Evolutionary conservation across 345 rosid species (phyloP).

Genomic region (Xanthoceras sorbifolium): DNA sequence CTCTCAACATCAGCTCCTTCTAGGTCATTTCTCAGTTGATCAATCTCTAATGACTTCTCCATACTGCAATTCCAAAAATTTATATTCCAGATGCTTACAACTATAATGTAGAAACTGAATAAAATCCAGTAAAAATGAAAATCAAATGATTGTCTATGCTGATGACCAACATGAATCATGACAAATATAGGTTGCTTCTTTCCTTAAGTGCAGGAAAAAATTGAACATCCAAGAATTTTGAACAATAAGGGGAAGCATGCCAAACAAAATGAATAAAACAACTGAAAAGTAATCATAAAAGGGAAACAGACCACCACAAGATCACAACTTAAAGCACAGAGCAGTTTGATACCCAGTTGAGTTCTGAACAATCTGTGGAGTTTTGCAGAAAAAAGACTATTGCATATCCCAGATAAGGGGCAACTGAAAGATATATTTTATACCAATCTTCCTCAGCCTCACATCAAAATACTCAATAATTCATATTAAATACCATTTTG

Average conservation of each 20-base stretch:
- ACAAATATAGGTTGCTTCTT: not conserved
- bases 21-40: conserved; percentile 50
- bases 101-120: not conserved
- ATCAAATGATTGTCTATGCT: not conserved
- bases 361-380: not conserved
- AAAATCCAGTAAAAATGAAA: conserved; percentile 3
- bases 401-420: not conserved
- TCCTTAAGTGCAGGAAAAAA: not conserved
- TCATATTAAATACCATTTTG: too few relatives aligned
- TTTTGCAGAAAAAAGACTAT: not conserved
- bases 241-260: not conserved
- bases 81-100: not conserved
- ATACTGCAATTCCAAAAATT: conserved; percentile 39
- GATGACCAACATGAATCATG: not conserved
- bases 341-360: not conserved
- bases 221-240: not conserved
- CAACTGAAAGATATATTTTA: not conserved
- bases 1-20: conserved; percentile 38
- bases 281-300: not conserved
- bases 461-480: too few relatives aligned
- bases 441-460: too few relatives aligned
- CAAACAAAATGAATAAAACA: not conserved
- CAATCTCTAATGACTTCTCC: conserved; percentile 57
- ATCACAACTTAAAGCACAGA: not conserved
- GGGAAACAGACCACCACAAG: not conserved